Base-by-base conservation (phyloP, 176 grass and related monocot genomes). In the Alopecurus myosuroides region DNA sequence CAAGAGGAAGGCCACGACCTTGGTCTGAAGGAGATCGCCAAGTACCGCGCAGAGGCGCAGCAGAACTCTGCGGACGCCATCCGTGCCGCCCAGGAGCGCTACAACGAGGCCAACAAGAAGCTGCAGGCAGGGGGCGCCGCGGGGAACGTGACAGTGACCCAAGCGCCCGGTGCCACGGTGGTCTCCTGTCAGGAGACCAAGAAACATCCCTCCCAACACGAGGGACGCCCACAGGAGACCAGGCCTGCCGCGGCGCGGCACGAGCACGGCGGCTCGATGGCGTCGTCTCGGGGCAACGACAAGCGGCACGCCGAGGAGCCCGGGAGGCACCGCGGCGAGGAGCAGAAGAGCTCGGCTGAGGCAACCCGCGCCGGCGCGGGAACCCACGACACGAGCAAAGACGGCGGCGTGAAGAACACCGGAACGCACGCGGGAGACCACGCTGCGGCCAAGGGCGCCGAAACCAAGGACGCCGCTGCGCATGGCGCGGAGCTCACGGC, bases 41-140 rank as follows among this genome's bases (percentile, higher is more conserved):
- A 67, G 83, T 94, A 85, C 74, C 96, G 93, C 3, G 91, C 83
- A 0, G 74, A 88, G 44, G 91, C 91, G 36, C 91, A 95, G 84
- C 93, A 98, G 87, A 91, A 88, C 83, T 95, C 96, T 0, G 77
- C 79, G 9, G 89, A 98, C 36, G 76, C 91, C 65, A 93, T 95
- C 61, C 67, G 85, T 23, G 83, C 86, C 26, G 91, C 89, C 7
- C 89, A 98, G 86, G 93, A 95, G 66, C 80, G 87, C 4, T 94
- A 90, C 89, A 83, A 65, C 87, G 89, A 88, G 70, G 90, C 82
- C 3, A 93, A 89, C 42, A 5, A 84, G 82, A 48, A 48, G 3
- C 14, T 73, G 85, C 74, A 88, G 61, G 49, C 74, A 5, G 29
- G 15, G 7, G 67, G 82, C 30, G 49, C 34, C 4, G 74, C 56